Evolutionary conservation across 1,139 yeast genomes (phyloP).

Genomic region (Suhomyces anneliseae): DNA sequence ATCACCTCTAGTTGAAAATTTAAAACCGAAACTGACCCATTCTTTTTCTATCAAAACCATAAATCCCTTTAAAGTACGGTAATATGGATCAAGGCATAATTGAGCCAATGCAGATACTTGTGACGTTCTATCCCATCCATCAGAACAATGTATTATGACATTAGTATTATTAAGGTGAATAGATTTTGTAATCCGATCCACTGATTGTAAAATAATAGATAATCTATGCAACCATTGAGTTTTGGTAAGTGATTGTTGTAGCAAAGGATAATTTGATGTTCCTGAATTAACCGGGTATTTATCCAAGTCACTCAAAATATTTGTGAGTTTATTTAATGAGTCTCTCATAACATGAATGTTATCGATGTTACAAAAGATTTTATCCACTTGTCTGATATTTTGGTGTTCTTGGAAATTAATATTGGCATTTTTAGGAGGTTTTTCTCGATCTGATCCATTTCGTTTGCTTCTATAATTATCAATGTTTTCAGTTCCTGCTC

Average conservation of each 20-base stretch:
- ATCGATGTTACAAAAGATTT: conserved; percentile 86
- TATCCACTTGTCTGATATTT: conserved; percentile 37
- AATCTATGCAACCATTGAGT: conserved; percentile 82
- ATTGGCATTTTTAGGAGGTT: conserved; percentile 8
- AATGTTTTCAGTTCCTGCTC: conserved; percentile 95
- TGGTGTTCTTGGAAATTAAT: conserved; percentile 8
- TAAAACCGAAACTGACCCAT: conserved; percentile 93
- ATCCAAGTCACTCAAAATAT: conserved; percentile 70
- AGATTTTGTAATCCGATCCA: conserved; percentile 75
- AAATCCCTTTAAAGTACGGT: conserved; percentile 84
- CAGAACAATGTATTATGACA: conserved; percentile 88
- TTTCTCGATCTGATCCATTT: conserved; percentile 12
- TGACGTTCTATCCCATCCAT: conserved; percentile 98
- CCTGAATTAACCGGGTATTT: conserved; percentile 33
- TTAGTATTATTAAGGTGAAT: conserved; percentile 81
- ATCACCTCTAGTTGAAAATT: conserved; percentile 82
- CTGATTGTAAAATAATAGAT: conserved; percentile 67
- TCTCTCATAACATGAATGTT: conserved; percentile 96
- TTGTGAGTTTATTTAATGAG: conserved; percentile 63
- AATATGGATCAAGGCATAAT: conserved; percentile 86
- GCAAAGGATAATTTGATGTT: conserved; percentile 21
- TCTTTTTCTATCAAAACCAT: conserved; percentile 86
- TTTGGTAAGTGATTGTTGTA: conserved; percentile 52
- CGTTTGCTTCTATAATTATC: conserved; percentile 64
- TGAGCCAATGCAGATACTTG: conserved; percentile 85